Conservation (phyloP, 306 rosid species). For the Pueraria montana region DNA sequence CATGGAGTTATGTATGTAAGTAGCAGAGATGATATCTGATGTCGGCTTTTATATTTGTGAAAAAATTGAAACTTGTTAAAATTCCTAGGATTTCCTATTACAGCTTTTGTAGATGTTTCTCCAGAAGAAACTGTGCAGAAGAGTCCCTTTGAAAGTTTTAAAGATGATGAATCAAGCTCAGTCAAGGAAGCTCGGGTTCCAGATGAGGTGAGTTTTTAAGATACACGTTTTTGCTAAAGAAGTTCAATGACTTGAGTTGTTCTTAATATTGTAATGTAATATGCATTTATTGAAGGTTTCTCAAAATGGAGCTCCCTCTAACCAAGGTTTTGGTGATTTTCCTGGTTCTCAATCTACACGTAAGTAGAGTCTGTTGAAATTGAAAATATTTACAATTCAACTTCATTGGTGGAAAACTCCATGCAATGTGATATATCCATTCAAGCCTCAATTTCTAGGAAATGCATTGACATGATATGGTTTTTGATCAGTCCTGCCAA, state of each 20-base stretch:
- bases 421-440: slow-evolving; percentile 22
- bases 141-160: slow-evolving; percentile 76
- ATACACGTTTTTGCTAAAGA: slow-evolving; percentile 39
- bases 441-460: slow-evolving; percentile 40
- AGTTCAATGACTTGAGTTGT: slow-evolving; percentile 33
- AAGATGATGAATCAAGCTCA: slow-evolving; percentile 64
- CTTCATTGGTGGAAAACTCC: slow-evolving; percentile 27
- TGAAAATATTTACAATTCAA: slow-evolving; percentile 30
- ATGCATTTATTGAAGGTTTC: slow-evolving; percentile 62
- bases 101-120: slow-evolving; percentile 96
- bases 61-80: slow-evolving; percentile 28
- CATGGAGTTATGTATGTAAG: not conserved
- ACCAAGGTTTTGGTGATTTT: slow-evolving; percentile 56
- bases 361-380: slow-evolving; percentile 48
- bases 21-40: slow-evolving; percentile 31
- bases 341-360: slow-evolving; percentile 67
- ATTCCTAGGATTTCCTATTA: slow-evolving; percentile 41
- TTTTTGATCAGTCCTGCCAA: slow-evolving; percentile 32
- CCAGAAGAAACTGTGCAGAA: slow-evolving; percentile 78
- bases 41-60: slow-evolving; percentile 17
- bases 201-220: slow-evolving; percentile 64
- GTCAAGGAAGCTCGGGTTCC: slow-evolving; percentile 54
- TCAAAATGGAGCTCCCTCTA: slow-evolving; percentile 82
- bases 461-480: slow-evolving; percentile 33
- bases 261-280: slow-evolving; percentile 42